Conservation (phyloP, 2,329 filamentous ascomycete species). For the Xylaria sp. region DNA sequence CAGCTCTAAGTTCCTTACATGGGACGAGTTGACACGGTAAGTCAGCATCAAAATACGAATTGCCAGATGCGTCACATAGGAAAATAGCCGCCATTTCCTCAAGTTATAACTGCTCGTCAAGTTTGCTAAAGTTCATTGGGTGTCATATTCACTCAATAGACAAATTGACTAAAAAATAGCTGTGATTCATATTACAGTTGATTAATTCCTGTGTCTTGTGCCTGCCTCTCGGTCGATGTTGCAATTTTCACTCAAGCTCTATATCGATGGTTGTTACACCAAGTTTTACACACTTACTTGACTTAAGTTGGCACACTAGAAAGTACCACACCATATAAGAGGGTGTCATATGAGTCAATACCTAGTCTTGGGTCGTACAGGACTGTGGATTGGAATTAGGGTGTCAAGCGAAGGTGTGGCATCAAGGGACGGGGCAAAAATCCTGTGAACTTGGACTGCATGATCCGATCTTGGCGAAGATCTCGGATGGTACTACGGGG, state of each 20-base stretch:
- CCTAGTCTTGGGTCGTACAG: background rate
- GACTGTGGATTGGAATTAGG: background rate
- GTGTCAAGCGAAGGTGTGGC: background rate
- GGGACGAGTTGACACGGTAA: background rate
- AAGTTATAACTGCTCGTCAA: background rate
- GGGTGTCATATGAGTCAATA: slow-evolving; percentile 5
- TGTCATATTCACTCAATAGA: background rate
- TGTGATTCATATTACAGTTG: background rate
- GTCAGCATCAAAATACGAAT: background rate
- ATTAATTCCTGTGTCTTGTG: background rate
- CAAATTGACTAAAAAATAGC: background rate
- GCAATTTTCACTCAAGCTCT: background rate
- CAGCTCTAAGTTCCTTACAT: background rate
- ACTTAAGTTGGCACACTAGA: background rate
- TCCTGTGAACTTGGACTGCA: slow-evolving; percentile 5
- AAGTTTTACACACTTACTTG: background rate
- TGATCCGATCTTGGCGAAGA: background rate
- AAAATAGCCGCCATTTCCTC: background rate
- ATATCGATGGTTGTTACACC: background rate
- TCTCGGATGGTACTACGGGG: background rate
- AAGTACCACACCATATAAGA: too few relatives aligned
- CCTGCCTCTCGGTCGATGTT: background rate
- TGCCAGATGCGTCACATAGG: background rate
- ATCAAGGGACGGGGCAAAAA: background rate
- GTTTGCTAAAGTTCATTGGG: background rate